phyloP scores from a whole-genome alignment of 805 yeast species.

The Metschnikowia anglica region DNA sequence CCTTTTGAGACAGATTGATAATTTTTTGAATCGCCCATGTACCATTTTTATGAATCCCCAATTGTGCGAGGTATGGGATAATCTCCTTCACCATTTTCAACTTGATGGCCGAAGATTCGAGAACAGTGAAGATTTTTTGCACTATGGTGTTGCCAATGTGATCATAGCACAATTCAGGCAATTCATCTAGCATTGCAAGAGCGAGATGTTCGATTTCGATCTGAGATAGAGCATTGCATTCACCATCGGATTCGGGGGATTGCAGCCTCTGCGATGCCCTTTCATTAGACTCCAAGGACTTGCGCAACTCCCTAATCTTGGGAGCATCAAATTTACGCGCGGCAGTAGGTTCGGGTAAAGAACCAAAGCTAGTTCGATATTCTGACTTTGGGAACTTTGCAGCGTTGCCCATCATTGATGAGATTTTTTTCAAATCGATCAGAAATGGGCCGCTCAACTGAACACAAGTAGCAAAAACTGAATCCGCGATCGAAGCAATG shows the following conservation, averaged over 20 bases:
- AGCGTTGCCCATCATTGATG: slow-evolving; percentile 43
- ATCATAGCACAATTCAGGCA: slow-evolving; percentile 89
- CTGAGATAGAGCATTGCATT: slow-evolving; percentile 44
- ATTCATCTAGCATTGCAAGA: slow-evolving; percentile 78
- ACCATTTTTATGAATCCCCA: slow-evolving; percentile 96
- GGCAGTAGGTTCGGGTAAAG: slow-evolving; percentile 70
- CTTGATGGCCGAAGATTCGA: slow-evolving; percentile 64
- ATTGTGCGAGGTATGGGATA: slow-evolving; percentile 78
- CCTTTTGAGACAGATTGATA: slow-evolving; percentile 62
- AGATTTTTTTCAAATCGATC: slow-evolving; percentile 39
- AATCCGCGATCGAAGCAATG: slow-evolving; percentile 5
- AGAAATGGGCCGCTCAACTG: slow-evolving; percentile 11
- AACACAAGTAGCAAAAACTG: slow-evolving; percentile 9
- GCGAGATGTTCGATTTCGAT: slow-evolving; percentile 79
- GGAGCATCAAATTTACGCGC: slow-evolving; percentile 84
- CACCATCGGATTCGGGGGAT: slow-evolving; percentile 8
- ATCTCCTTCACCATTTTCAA: slow-evolving; percentile 78
- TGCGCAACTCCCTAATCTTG: slow-evolving; percentile 80
- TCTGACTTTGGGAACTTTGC: slow-evolving; percentile 42
- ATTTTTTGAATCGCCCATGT: slow-evolving; percentile 99
- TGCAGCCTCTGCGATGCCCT: slow-evolving; percentile 4
- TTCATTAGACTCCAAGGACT: slow-evolving; percentile 44
- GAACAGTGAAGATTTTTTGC: slow-evolving; percentile 78
- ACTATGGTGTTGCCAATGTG: slow-evolving; percentile 95
- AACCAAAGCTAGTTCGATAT: slow-evolving; percentile 59